A percentile compares a stretch with the other conserved stretches of the same genome.
phyloP scores from a whole-genome alignment of 805 yeast species.

The Wickerhamomyces chambardii region DNA sequence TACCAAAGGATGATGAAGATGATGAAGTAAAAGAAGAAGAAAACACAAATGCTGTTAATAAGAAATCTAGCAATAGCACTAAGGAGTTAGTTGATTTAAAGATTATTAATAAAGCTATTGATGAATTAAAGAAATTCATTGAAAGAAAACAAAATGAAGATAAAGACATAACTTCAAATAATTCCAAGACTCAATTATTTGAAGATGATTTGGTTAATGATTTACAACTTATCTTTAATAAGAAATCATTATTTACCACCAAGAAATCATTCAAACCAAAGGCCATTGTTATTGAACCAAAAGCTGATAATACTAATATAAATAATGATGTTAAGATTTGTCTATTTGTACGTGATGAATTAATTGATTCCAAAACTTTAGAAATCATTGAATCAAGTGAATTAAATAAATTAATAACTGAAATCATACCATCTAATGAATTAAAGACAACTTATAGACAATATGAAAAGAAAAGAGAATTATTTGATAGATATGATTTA shows the following conservation, averaged over 20 bases:
- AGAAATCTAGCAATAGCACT: background rate
- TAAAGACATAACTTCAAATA: too few relatives aligned
- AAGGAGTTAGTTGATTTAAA: constrained; percentile 15
- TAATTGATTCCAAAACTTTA: constrained; percentile 23
- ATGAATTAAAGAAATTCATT: constrained; percentile 58
- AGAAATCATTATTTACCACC: constrained; percentile 54
- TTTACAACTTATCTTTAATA: constrained; percentile 53
- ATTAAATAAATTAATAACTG: constrained; percentile 20
- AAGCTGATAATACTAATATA: constrained; percentile 26
- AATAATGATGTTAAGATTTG: constrained; percentile 42
- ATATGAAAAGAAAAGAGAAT: constrained; percentile 80
- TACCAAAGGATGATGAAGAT: background rate
- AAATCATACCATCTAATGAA: constrained; percentile 63
- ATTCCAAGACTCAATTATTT: constrained; percentile 38
- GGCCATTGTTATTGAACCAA: constrained; percentile 23
- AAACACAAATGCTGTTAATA: constrained; percentile 2
- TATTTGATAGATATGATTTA: constrained; percentile 58
- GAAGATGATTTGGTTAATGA: constrained; percentile 39
- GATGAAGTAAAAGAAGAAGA: background rate
- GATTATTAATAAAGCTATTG: constrained; percentile 41
- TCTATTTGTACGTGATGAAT: constrained; percentile 59
- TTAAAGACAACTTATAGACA: constrained; percentile 80
- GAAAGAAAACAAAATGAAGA: constrained; percentile 24
- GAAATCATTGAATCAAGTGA: constrained; percentile 19
- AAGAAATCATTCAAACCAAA: constrained; percentile 34